These are phyloP conservation scores for Backusella tuberculispora DNA, from an alignment of 192 early-diverging fungal species.

Conservation along the genomic window DNA sequence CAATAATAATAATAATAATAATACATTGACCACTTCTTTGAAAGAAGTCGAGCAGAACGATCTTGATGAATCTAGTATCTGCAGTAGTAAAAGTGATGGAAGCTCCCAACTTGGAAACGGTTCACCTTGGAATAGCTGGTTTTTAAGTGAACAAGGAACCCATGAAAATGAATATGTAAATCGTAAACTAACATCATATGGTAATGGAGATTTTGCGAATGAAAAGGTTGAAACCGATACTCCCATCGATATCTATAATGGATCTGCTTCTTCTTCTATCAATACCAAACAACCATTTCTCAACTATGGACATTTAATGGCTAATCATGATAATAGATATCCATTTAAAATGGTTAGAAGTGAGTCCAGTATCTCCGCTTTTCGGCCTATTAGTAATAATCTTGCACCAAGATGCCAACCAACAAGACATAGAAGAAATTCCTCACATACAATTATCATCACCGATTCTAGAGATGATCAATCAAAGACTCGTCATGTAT, in stretches of 20 bases:
- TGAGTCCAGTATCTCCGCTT: conserved; percentile 33
- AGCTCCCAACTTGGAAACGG: conserved; percentile 4
- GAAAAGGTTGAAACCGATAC: conserved; percentile 18
- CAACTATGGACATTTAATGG: background rate
- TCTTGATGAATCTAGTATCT: background rate
- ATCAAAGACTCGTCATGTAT: no score
- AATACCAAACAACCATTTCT: background rate
- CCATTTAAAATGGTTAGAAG: conserved; percentile 22
- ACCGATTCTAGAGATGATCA: conserved; percentile 18
- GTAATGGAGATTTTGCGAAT: conserved; percentile 4
- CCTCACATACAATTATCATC: background rate
- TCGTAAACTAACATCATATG: background rate
- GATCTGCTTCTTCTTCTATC: background rate
- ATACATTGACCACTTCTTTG: background rate
- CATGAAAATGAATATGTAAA: conserved; percentile 1
- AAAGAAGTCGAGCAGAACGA: background rate
- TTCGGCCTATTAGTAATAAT: conserved; percentile 39
- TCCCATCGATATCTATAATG: background rate
- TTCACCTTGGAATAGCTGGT: conserved; percentile 13
- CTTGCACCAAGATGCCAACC: conserved; percentile 26
- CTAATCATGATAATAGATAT: background rate
- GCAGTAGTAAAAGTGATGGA: background rate
- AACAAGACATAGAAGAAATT: background rate
- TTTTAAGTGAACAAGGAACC: conserved; percentile 5
- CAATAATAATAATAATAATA: no score